Evolutionary conservation across 2,329 filamentous ascomycete genomes (phyloP).

Genomic region (Colletotrichum zoysiae): DNA sequence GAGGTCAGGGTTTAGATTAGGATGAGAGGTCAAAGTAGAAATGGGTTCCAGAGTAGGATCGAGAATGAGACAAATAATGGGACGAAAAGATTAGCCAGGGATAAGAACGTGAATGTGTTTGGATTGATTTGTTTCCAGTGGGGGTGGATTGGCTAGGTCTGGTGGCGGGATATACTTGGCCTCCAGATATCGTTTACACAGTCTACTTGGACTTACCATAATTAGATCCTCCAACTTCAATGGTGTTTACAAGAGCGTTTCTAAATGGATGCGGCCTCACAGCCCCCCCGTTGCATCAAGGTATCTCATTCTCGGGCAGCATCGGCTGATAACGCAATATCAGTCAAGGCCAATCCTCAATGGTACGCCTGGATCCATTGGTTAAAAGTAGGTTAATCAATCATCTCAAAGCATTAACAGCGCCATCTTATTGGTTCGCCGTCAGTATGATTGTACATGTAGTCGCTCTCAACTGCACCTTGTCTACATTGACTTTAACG

Average conservation of each 20-base stretch:
- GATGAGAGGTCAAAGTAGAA: no score
- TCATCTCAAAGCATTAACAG: neutral
- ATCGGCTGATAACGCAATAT: neutral
- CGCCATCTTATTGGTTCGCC: neutral
- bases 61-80: no score
- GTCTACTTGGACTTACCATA: neutral
- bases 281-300: neutral
- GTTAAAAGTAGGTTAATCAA: neutral
- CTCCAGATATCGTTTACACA: neutral
- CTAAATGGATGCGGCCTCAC: neutral
- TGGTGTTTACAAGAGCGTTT: rapidly evolving
- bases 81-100: no score
- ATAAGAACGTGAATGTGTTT: no score
- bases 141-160: no score
- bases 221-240: neutral
- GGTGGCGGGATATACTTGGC: no score
- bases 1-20: no score
- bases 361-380: neutral
- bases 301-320: neutral
- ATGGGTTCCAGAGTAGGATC: no score
- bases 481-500: neutral
- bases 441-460: neutral
- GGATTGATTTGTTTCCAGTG: no score
- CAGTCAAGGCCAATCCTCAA: neutral
- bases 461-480: neutral